Conservation (phyloP, 202 grass and related monocot species). For the Sporobolus alterniflorus region DNA sequence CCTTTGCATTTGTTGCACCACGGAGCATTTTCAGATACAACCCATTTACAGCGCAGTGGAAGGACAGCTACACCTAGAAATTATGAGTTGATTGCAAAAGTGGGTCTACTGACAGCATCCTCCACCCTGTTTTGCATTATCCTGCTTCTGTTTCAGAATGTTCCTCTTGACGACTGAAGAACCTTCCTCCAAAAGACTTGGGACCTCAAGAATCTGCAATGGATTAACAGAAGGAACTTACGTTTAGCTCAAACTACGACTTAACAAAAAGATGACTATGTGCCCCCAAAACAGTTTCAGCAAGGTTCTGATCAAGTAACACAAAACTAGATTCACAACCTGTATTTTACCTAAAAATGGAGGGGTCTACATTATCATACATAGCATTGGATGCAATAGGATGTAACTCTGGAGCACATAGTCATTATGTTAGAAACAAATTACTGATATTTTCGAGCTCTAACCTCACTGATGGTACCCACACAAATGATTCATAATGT, state of each 20-base stretch:
- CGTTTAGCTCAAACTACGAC: background rate
- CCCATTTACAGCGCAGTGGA: constrained; percentile 55
- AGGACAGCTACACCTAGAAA: constrained; percentile 32
- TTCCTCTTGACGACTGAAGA: constrained; percentile 88
- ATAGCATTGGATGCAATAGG: background rate
- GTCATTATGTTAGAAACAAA: background rate
- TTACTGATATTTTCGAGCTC: background rate
- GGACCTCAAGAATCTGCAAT: constrained; percentile 85
- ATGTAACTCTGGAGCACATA: background rate
- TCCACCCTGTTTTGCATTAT: constrained; percentile 54
- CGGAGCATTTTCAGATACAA: constrained; percentile 50
- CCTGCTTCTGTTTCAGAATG: constrained; percentile 88
- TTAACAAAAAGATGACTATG: background rate
- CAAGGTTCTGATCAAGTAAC: background rate
- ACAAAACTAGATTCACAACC: background rate
- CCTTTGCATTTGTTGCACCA: constrained; percentile 3
- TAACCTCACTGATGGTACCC: background rate
- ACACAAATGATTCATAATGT: background rate
- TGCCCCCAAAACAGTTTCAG: background rate
- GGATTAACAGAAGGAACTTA: constrained; percentile 10
- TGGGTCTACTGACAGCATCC: constrained; percentile 69
- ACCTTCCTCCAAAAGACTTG: constrained; percentile 90
- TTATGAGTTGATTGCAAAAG: background rate
- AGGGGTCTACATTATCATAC: background rate
- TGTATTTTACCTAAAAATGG: too few relatives aligned